Base-by-base conservation (phyloP, 2,329 filamentous ascomycete genomes). In the Knufia fluminis region DNA sequence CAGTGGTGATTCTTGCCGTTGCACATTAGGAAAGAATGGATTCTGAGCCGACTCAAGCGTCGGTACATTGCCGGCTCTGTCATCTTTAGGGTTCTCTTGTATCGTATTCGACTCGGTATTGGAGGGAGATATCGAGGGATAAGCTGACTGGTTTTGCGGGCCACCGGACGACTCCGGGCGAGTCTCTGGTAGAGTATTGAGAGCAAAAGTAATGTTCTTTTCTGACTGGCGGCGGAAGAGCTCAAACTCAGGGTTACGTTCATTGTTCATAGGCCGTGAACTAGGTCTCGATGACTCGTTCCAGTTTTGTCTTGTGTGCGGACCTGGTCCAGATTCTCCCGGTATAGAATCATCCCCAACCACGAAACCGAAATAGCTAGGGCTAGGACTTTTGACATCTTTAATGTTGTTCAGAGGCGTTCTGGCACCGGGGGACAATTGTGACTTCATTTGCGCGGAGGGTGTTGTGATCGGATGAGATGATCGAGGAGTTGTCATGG, bases 291-390 rank as follows among this genome's bases (percentile, higher is more conserved):
- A 76, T 3, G 83, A 82, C 7, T 36, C 76, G 58, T 83, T 86
- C 85, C 86, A 91, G 65, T 86, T 86, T 56, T 80, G 79, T 50
- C 79, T 79, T 1, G 81, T 75, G 54, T 85, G 72, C 28, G 74
- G 73, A 3, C 75, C 77, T 20, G 69, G 67, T 54, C 68, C 71
- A 2, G 82, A 83, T 47, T 83, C 81, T 53, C 81, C 76, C 20
- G 77, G 72, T 53, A 86, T 80, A 49, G 68, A 72, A 40, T 70
- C 66, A 17, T 78, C 65, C 38, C 88, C 82, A 54, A 86, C 70
- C 24, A 81, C 72, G 52, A 94, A 78, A 49, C 85, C 86, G 64
- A 95, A 95, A 67, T 95, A 95, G 64, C 90, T 94, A 10, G 88
- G 86, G 63, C 86, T 91, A 20, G 75, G 65, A 17, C 66, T 61